These are phyloP conservation scores for Teunomyces pallodes DNA, from an alignment of 805 yeast species.

Conservation along the genomic window DNA sequence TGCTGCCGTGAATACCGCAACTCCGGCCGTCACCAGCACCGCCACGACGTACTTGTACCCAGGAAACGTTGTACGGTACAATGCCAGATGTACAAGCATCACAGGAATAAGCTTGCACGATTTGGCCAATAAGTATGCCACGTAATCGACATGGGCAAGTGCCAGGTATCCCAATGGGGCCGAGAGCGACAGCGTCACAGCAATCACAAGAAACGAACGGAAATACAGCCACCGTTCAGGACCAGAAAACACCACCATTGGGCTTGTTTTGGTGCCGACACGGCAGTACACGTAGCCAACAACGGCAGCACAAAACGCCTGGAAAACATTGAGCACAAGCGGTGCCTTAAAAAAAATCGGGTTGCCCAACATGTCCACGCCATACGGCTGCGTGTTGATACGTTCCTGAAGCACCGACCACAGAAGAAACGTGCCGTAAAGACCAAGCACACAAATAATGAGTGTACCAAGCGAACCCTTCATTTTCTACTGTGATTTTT, in stretches of 20 bases:
- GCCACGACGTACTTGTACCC: slow-evolving; percentile 77
- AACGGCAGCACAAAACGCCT: slow-evolving; percentile 67
- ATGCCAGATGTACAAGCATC: slow-evolving; percentile 72
- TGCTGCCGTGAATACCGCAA: slow-evolving; percentile 65
- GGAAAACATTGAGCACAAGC: slow-evolving; percentile 70
- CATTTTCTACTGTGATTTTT: slow-evolving; percentile 4
- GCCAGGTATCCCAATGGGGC: slow-evolving; percentile 82
- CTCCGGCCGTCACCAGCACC: slow-evolving; percentile 75
- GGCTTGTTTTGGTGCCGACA: slow-evolving; percentile 28
- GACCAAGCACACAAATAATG: slow-evolving; percentile 50
- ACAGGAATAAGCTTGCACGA: slow-evolving; percentile 94
- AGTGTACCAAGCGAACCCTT: slow-evolving; percentile 25
- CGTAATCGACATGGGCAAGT: slow-evolving; percentile 77
- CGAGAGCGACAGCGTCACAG: slow-evolving; percentile 74
- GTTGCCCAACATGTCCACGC: slow-evolving; percentile 35
- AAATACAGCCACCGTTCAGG: slow-evolving; percentile 25
- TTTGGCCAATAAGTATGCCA: slow-evolving; percentile 82
- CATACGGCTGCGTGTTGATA: slow-evolving; percentile 73
- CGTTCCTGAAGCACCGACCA: slow-evolving; percentile 95
- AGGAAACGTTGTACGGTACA: slow-evolving; percentile 74
- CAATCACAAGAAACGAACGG: slow-evolving; percentile 48
- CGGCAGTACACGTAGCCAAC: slow-evolving; percentile 63
- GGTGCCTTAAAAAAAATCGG: slow-evolving; percentile 67
- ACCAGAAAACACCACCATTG: slow-evolving; percentile 32
- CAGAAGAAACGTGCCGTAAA: slow-evolving; percentile 79